Base-by-base conservation (phyloP, 2,329 filamentous ascomycete genomes). In the Aspergillus luchuensis region DNA sequence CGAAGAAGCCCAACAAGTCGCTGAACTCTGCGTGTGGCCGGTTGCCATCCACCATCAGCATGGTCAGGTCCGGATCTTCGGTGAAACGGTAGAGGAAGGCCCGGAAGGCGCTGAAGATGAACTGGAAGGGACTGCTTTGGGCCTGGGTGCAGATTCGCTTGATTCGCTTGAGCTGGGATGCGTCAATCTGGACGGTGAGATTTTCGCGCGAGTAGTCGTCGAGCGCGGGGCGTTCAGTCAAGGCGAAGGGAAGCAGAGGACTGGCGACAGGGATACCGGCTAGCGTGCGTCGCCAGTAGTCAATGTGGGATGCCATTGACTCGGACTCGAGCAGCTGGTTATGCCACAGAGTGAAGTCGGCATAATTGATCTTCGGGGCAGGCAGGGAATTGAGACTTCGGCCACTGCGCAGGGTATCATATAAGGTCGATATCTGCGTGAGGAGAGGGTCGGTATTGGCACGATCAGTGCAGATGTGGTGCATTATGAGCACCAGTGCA, bases 391-490 rank as follows among this genome's bases (percentile, higher is more conserved):
- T 11, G 4, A 52, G 48, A n/a, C 39, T 43, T 4, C 30, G 30
- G 11, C 36, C 48, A 8, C 23, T 21, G 2, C 21, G 19, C 4
- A 52, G n/a, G 5, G 19, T 33, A 11, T 58, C 38, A 17, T 58
- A 58, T 19, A 58, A 19, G 5, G 30, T 23, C 7, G 33, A 23
- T 17, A 58, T 21, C 55, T 57, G 55, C 17, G 23, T 47, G 10
- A 58, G 33, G 7, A 58, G 28, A 8, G 47, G 25, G 7, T 43
- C 19, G 11, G 28, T 52, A 19, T 47, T 51, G n/a, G 33, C 56
- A 4, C 47, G 36, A 38, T 58, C 56, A 8, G 39, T 58, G 13
- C 21, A 39, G 10, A 58, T 58, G 48, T 58, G 56, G 21, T 58
- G 56, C 15, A 58, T 41, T 23, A 51, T 58, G 36, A 51, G 33